Evolutionary conservation across 2,329 filamentous ascomycete species (phyloP).

Genomic region (Magnaporthiopsis rhizophila): DNA sequence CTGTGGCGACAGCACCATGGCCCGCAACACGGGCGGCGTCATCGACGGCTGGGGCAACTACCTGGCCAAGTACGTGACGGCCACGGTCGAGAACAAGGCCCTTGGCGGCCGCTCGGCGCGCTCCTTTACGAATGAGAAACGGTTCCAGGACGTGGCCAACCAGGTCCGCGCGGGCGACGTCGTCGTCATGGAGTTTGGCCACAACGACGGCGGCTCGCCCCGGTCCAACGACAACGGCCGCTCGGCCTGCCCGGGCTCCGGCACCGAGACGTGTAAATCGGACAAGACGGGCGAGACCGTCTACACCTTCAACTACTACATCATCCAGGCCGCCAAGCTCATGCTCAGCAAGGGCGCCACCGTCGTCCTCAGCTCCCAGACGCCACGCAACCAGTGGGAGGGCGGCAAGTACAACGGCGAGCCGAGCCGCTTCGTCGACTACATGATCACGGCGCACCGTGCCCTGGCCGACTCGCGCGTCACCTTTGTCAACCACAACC

Average conservation of each 20-base stretch:
- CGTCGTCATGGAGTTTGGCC: constrained; percentile 62
- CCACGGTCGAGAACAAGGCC: constrained; percentile 56
- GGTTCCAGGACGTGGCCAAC: constrained; percentile 48
- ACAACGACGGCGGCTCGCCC: constrained; percentile 59
- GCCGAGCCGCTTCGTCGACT: constrained; percentile 47
- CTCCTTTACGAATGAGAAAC: constrained; percentile 58
- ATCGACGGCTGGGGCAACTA: constrained; percentile 47
- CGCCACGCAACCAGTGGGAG: constrained; percentile 52
- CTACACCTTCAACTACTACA: constrained; percentile 52
- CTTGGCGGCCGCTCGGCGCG: constrained; percentile 59
- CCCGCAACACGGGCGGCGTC: constrained; percentile 25
- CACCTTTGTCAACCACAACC: constrained; percentile 54
- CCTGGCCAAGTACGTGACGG: constrained; percentile 29
- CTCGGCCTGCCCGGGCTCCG: constrained; percentile 45
- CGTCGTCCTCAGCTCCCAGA: constrained; percentile 51
- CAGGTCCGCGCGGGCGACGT: constrained; percentile 47
- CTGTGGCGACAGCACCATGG: constrained; percentile 50
- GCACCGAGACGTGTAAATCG: constrained; percentile 41
- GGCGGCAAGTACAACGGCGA: constrained; percentile 40
- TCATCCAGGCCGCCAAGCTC: constrained; percentile 46
- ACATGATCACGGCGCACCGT: constrained; percentile 32
- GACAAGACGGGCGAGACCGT: constrained; percentile 43
- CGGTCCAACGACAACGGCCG: constrained; percentile 48
- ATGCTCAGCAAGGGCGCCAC: constrained; percentile 50
- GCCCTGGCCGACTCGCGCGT: constrained; percentile 31